A percentile compares a stretch with the other conserved stretches of the same genome.
These are phyloP conservation scores for Lumnitzera littorea DNA, from an alignment of 345 rosid genomes.

Conservation along the genomic window DNA sequence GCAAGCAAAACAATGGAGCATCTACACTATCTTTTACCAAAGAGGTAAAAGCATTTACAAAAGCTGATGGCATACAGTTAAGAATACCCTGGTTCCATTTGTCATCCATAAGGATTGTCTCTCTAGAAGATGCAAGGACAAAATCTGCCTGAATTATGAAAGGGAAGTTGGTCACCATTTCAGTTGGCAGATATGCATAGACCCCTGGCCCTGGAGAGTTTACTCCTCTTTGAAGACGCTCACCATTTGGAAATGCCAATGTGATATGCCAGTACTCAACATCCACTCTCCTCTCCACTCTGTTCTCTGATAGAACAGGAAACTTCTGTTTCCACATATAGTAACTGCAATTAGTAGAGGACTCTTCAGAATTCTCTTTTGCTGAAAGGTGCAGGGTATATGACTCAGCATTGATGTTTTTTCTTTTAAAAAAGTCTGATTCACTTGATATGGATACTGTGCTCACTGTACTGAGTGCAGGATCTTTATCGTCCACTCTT, in stretches of 20 bases:
- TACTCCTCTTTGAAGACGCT: conserved; percentile 44
- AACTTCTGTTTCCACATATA: conserved; percentile 71
- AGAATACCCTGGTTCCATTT: conserved; percentile 79
- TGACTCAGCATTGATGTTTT: conserved; percentile 70
- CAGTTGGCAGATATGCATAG: conserved; percentile 72
- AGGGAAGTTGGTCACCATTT: conserved; percentile 62
- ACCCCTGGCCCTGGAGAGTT: conserved; percentile 65
- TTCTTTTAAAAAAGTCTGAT: conserved; percentile 37
- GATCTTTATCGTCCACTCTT: conserved; percentile 42
- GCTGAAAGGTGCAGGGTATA: conserved; percentile 56
- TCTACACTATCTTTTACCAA: conserved; percentile 36
- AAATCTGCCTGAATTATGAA: conserved; percentile 74
- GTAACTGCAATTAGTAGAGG: conserved; percentile 41
- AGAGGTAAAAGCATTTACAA: conserved; percentile 49
- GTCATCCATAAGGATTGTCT: conserved; percentile 52
- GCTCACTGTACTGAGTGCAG: conserved; percentile 31
- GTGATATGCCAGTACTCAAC: conserved; percentile 65
- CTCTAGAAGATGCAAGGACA: conserved; percentile 62
- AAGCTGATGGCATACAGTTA: conserved; percentile 45
- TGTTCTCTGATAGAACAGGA: conserved; percentile 44
- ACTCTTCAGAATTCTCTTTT: conserved; percentile 10
- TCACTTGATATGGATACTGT: conserved; percentile 49
- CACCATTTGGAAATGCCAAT: conserved; percentile 59
- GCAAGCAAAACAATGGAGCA: conserved; percentile 46
- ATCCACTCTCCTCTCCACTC: conserved; percentile 55